Percentiles rank a stretch among this genome's conserved stretches.
Conservation (phyloP, 2,329 filamentous ascomycete genomes). For the Aspergillus pseudoviridinutans region DNA sequence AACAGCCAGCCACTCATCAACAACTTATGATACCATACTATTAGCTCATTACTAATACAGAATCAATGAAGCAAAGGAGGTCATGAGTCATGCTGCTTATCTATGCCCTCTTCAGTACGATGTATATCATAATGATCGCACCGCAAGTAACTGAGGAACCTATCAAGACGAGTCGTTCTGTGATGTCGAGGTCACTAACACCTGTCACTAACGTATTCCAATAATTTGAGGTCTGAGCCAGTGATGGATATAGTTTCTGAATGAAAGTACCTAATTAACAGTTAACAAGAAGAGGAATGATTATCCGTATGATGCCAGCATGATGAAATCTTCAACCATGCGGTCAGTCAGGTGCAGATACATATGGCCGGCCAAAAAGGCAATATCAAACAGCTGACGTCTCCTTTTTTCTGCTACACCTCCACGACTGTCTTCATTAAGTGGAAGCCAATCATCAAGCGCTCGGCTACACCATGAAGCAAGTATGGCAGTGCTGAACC, state of each 20-base stretch:
- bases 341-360: not conserved
- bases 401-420: not conserved
- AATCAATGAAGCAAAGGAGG: not conserved
- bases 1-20: not conserved
- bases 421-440: not conserved
- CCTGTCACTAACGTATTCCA: not conserved
- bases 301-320: constrained; percentile 7
- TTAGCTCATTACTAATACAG: not conserved
- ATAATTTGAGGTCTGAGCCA: not conserved
- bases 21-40: not conserved
- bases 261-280: not conserved
- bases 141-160: too few species aligned
- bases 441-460: constrained; percentile 3
- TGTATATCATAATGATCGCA: not conserved
- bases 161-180: not conserved
- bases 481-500: constrained; percentile 1
- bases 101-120: not conserved
- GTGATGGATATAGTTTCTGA: too few species aligned
- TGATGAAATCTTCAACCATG: constrained; percentile 1
- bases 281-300: constrained; percentile 1
- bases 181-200: not conserved
- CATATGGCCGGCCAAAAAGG: not conserved
- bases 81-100: not conserved
- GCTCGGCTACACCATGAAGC: constrained; percentile 1
- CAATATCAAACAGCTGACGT: constrained; percentile 5